These are phyloP conservation scores for Pseudogymnoascus sp. DNA, from an alignment of 2,329 filamentous ascomycete species.

Conservation along the genomic window DNA sequence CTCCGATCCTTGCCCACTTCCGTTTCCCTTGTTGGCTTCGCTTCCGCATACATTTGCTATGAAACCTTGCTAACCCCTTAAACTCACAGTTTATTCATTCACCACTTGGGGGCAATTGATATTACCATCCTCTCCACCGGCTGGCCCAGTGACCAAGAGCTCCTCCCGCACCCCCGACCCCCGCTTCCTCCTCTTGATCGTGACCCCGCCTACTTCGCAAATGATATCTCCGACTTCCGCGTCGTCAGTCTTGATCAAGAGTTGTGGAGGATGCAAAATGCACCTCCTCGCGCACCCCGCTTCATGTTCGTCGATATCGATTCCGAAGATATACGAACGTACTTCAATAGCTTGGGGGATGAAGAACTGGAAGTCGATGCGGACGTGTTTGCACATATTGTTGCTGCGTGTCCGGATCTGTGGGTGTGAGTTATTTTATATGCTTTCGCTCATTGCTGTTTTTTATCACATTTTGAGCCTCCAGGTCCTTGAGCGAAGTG, in stretches of 20 bases:
- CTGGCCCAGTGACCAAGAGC: neutral
- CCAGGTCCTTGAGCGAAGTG: neutral
- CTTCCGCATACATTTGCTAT: neutral
- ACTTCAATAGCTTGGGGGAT: neutral
- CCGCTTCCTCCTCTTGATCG: neutral
- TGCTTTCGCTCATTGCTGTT: no score
- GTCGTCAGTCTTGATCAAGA: neutral
- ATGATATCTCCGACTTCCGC: neutral
- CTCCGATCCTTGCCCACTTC: neutral
- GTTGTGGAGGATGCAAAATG: neutral
- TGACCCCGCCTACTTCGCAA: neutral
- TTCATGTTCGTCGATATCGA: neutral
- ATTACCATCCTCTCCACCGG: neutral
- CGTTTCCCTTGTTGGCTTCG: neutral
- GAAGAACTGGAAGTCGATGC: neutral
- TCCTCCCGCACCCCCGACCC: neutral
- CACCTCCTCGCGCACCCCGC: neutral
- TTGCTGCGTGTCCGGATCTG: neutral
- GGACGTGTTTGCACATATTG: neutral
- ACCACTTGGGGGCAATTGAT: neutral
- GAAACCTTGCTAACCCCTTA: neutral
- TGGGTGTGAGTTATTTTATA: neutral
- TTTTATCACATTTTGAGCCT: neutral
- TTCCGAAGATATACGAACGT: neutral
- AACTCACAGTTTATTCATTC: neutral